Evolutionary conservation across 352 stramenopile species (phyloP).

Genomic region (Pythium aphanidermatum): DNA sequence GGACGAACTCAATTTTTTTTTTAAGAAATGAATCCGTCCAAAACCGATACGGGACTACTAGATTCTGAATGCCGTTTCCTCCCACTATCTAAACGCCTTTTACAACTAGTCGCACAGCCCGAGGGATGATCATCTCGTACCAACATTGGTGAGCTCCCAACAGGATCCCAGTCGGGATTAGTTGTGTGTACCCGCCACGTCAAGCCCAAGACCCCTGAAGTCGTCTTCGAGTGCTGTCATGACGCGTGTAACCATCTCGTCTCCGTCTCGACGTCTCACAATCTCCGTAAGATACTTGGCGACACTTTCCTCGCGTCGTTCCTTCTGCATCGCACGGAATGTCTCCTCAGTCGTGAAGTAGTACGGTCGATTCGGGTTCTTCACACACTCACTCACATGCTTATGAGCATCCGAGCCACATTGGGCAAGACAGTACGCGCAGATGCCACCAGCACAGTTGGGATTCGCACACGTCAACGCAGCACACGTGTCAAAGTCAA

Average conservation of each 20-base stretch:
- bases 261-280: neutral
- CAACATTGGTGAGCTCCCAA: too few species aligned
- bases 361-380: constrained; percentile 23
- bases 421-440: constrained; percentile 20
- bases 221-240: constrained; percentile 4
- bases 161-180: too few species aligned
- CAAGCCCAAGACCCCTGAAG: constrained; percentile 8
- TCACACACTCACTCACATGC: constrained; percentile 13
- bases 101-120: too few species aligned
- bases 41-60: too few species aligned
- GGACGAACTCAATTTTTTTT: too few species aligned
- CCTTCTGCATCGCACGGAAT: constrained; percentile 15
- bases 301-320: constrained; percentile 12
- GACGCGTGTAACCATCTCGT: constrained; percentile 11
- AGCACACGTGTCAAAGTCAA: constrained; percentile 25
- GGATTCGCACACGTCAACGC: constrained; percentile 22
- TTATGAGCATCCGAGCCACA: constrained; percentile 18
- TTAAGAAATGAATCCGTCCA: too few species aligned
- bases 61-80: too few species aligned
- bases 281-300: constrained; percentile 1
- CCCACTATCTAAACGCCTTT: too few species aligned
- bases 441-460: constrained; percentile 14
- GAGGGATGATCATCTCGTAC: too few species aligned
- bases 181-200: too few species aligned
- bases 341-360: constrained; percentile 18